Base-by-base conservation (phyloP, 345 rosid species). In the Hypericum androsaemum region DNA sequence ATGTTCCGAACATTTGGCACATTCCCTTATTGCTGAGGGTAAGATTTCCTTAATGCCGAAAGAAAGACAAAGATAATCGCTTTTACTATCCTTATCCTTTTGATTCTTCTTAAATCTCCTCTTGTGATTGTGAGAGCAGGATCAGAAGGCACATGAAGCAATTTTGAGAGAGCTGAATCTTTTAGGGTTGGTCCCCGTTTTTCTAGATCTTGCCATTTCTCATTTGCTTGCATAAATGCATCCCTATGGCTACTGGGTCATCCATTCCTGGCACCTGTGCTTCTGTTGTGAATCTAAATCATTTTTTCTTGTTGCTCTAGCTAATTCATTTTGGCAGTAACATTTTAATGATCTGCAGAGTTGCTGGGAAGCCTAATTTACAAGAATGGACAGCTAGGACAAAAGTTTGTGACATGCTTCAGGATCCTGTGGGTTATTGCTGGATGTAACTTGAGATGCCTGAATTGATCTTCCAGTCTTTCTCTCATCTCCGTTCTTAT, bases 1-100 rank as follows among this genome's bases (percentile, higher is more conserved):
- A 94, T 61, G 94, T 90, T 56, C 72, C 97, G 50, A 94, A 94
- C 71, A 94, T 94, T 62, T 94, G 99, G 99, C 89, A 94, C 54
- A 71, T 94, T 65, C 99, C 99, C 53, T 71, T 83, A 66, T 81
- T 94, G 63, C 72, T 94, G 37, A 80, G 77, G 67, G 99, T 92
- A 69, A 73, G 89, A 39, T 47, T 32, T 37, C 16, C 39, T 53
- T 44, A n/a, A 43, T 52, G 46, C 14, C 13, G 35, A 7, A 37
- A 37, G n/a, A 10, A 42, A 11, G 16, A 47, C 28, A 13, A 16
- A 35, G 14, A 37, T 58, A 17, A 60, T 55, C 38, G 15, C 35
- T 35, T 40, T 32, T n/a, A 41, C 6, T 7, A 22, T 22, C 32
- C 32, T 22, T 22, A 22, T 22, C 32, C 4, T 22, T 22, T 4